Evolutionary conservation across 306 rosid genomes (phyloP).

Genomic region (Leucaena leucocephala): DNA sequence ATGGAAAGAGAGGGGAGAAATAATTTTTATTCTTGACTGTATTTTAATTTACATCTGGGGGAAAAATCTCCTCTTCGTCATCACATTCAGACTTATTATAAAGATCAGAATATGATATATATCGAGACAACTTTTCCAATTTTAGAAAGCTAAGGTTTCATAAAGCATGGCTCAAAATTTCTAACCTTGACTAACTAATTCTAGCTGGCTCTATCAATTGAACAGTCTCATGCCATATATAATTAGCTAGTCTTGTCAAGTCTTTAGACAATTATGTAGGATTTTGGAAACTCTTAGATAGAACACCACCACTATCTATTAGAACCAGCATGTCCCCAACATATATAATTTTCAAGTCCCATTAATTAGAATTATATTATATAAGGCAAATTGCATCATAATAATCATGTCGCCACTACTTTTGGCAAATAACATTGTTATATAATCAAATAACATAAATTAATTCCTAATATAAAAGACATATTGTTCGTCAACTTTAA

Average conservation of each 20-base stretch:
- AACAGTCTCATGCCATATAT: not conserved
- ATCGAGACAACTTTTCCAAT: not conserved
- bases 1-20: not conserved
- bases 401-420: not conserved
- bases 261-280: not conserved
- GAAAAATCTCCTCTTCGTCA: not conserved
- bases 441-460: not conserved
- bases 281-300: not conserved
- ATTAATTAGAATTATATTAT: not conserved
- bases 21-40: not conserved
- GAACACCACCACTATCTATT: not conserved
- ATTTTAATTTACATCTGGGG: not conserved
- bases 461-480: not conserved
- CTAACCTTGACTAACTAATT: not conserved
- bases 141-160: slow-evolving; percentile 27
- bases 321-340: not conserved
- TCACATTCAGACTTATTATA: not conserved
- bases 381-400: not conserved
- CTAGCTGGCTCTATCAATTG: not conserved
- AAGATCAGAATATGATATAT: not conserved
- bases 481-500: not conserved
- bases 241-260: not conserved
- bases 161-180: slow-evolving; percentile 5
- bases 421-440: not conserved
- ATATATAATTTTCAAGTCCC: not conserved